Base-by-base conservation (phyloP, 129 eudicot genomes). In the Sambucus nigra region DNA sequence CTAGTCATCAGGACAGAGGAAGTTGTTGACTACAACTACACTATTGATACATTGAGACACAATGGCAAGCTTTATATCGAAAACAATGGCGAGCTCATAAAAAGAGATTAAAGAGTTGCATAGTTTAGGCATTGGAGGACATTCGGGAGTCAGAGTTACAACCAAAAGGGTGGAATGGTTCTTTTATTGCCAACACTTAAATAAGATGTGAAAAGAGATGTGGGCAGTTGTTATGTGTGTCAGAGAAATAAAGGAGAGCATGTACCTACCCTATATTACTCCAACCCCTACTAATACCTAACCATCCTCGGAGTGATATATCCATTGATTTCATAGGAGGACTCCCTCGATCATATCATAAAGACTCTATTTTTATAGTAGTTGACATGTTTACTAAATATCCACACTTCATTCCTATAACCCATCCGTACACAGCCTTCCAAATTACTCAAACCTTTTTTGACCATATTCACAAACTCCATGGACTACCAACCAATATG, bases 241-340 rank as follows among this genome's bases (percentile, higher is more conserved):
- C 47, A 55, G 5, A 11, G 22, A 4, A 21, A 3, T 0, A 55
- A 55, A 31, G 1, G 0, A 35, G 13, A 15, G 2, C 8, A 2
- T 4, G 23, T 16, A n/a, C n/a, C n/a, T n/a, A n/a, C 0, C 10
- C 20, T 1, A 40, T 38, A 1, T 9, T 52, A 0, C 16, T 52
- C 0, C 57, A 52, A 9, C 57, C 40, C 0, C 14, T 52, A 0
- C 23, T 40, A 0, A 8, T 52, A 0, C 57, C 57, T 0, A 1
- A 6, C 2, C 57, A 52, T 5, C n/a, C 28, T 0, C 32, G 45
- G 60, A 1, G 9, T 0, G 26, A 19, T 6, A 10, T 54, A 0
- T 31, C 19, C 2, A 18, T 54, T 25, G 60, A 54, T 54, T 54
- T 54, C 8, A 13, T 54, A 2, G 59, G 32, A 11, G 59, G 44